phyloP scores from a whole-genome alignment of 2,329 filamentous ascomycete genomes.

The Cryphonectria japonica region DNA sequence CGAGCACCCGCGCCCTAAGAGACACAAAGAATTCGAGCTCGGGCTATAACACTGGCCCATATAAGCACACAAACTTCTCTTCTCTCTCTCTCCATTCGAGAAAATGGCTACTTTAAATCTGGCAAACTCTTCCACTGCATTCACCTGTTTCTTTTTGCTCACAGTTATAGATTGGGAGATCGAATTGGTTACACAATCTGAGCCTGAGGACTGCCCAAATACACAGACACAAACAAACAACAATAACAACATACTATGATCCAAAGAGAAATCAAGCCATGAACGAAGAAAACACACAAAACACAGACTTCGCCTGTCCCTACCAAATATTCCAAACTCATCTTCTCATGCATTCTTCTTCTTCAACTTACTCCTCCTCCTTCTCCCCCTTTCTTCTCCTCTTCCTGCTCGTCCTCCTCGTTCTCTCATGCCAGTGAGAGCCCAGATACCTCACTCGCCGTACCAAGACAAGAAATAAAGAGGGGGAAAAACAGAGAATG shows the following conservation, averaged over 20 bases:
- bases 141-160: neutral
- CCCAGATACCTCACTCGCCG: neutral
- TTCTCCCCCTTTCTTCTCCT: no score
- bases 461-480: neutral
- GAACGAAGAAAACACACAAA: neutral
- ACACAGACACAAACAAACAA: neutral
- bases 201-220: neutral
- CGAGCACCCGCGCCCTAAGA: conserved; percentile 6
- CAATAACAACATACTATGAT: neutral
- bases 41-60: neutral
- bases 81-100: neutral
- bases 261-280: neutral
- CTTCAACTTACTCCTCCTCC: no score
- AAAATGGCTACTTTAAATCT: neutral
- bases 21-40: neutral
- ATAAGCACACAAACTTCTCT: neutral
- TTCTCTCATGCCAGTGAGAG: neutral
- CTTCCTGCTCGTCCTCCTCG: neutral
- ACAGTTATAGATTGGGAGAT: neutral
- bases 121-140: neutral
- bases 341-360: no score
- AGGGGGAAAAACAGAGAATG: neutral
- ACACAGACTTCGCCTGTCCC: neutral
- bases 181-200: neutral
- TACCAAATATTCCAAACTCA: neutral